Evolutionary conservation across 2,329 filamentous ascomycete genomes (phyloP).

Genomic region (Fusarium pseudoanthophilum): DNA sequence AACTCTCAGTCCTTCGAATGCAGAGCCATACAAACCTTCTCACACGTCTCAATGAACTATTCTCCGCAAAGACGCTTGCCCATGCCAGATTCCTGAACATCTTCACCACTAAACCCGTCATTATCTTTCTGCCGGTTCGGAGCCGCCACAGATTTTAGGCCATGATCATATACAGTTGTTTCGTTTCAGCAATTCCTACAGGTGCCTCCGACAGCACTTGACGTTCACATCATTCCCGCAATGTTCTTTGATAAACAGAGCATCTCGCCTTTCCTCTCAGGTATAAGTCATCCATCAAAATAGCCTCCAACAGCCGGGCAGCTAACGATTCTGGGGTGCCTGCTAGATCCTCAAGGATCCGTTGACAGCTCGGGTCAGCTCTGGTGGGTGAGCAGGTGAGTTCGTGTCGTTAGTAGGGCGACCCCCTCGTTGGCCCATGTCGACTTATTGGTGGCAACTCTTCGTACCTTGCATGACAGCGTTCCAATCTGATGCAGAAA

Average conservation of each 20-base stretch:
- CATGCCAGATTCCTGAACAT: constrained; percentile 23
- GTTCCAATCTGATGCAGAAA: constrained; percentile 36
- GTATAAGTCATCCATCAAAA: neutral
- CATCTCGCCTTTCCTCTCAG: neutral
- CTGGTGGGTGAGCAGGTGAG: constrained; percentile 23
- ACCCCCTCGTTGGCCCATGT: constrained; percentile 24
- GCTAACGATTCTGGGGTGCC: constrained; percentile 26
- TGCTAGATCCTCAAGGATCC: constrained; percentile 1
- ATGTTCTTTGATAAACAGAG: constrained; percentile 10
- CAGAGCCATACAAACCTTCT: constrained; percentile 4
- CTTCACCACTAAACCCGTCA: constrained; percentile 25
- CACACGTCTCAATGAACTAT: constrained; percentile 2
- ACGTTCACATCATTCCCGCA: neutral
- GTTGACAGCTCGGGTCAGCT: constrained; percentile 29
- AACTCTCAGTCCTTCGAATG: neutral
- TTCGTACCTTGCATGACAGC: constrained; percentile 45
- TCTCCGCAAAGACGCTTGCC: constrained; percentile 7
- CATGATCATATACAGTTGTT: neutral
- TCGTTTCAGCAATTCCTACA: constrained; percentile 24
- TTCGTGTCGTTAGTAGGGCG: constrained; percentile 23
- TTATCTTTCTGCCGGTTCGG: constrained; percentile 17
- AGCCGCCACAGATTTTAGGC: neutral
- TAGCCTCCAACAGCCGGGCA: constrained; percentile 27
- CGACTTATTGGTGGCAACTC: constrained; percentile 25
- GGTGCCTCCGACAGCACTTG: neutral